A percentile compares a stretch with the other conserved stretches of the same genome.
Conservation (phyloP, 139 green algal genomes). For the Closterium sp. region DNA sequence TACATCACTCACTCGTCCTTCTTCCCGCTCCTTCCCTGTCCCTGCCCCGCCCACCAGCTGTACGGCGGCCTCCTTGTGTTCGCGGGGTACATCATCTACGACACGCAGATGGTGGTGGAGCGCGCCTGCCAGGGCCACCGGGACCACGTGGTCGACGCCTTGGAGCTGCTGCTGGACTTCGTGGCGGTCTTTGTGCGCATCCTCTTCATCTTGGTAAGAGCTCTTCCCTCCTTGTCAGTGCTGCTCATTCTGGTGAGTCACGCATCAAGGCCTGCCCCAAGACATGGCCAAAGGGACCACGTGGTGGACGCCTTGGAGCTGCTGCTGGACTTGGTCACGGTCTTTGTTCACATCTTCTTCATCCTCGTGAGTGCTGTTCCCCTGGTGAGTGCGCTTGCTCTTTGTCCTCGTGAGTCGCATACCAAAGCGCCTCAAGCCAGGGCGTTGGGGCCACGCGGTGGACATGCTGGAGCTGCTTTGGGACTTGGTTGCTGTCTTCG, state of each 20-base stretch:
- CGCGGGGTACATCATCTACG: slow-evolving; percentile 44
- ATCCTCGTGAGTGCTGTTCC: slow-evolving; percentile 45
- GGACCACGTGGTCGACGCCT: slow-evolving; percentile 35
- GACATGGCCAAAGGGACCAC: slow-evolving; percentile 26
- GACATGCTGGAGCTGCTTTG: slow-evolving; percentile 42
- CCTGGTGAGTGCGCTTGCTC: too few relatives aligned
- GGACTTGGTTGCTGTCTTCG: slow-evolving; percentile 54
- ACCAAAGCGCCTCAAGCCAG: not conserved
- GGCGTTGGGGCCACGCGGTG: slow-evolving; percentile 28
- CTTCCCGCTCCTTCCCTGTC: not conserved
- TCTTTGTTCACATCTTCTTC: slow-evolving; percentile 54
- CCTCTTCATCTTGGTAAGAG: slow-evolving; percentile 51
- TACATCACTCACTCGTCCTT: not conserved
- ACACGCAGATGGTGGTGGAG: slow-evolving; percentile 55
- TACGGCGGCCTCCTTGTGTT: slow-evolving; percentile 52
- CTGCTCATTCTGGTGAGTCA: too few relatives aligned
- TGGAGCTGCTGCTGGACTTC: slow-evolving; percentile 54
- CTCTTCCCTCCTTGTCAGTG: too few relatives aligned
- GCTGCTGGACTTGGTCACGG: slow-evolving; percentile 51
- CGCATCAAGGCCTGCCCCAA: too few relatives aligned
- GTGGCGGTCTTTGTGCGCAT: slow-evolving; percentile 54
- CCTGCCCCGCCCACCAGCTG: slow-evolving; percentile 18
- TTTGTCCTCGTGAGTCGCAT: too few relatives aligned
- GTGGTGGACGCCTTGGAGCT: slow-evolving; percentile 45
- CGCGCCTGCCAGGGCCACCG: slow-evolving; percentile 12